Conservation (phyloP, 2,329 filamentous ascomycete species). For the Aspergillus sclerotialis region DNA sequence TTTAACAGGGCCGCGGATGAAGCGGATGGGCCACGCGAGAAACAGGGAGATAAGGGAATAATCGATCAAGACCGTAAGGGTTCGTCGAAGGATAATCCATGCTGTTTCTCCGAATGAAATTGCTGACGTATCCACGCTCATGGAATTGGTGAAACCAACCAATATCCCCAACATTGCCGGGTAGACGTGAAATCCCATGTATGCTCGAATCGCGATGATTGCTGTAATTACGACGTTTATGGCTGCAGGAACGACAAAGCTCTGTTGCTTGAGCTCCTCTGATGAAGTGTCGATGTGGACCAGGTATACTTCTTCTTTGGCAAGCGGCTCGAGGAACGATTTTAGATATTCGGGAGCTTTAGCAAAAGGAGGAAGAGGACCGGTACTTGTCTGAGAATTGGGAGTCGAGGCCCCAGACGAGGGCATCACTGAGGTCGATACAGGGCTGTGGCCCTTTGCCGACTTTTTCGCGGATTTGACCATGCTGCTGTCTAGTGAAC, state of each 20-base stretch:
- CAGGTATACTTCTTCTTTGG: constrained; percentile 69
- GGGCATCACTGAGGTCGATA: constrained; percentile 12
- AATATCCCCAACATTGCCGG: constrained; percentile 57
- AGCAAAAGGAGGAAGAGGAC: constrained; percentile 61
- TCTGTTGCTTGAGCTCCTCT: constrained; percentile 65
- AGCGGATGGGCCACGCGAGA: constrained; percentile 67
- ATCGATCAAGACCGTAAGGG: constrained; percentile 64
- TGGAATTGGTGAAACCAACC: constrained; percentile 60
- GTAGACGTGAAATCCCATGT: constrained; percentile 66
- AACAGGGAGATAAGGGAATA: constrained; percentile 62
- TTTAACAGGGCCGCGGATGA: constrained; percentile 58
- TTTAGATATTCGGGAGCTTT: constrained; percentile 55
- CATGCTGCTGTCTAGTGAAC: constrained; percentile 19
- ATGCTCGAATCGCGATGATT: constrained; percentile 62
- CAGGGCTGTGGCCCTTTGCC: constrained; percentile 21
- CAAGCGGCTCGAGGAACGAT: constrained; percentile 61
- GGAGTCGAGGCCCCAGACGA: constrained; percentile 27
- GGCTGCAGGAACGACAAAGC: constrained; percentile 70
- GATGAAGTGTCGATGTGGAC: constrained; percentile 72
- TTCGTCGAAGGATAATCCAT: constrained; percentile 53
- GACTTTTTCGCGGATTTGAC: constrained; percentile 27
- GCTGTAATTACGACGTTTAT: constrained; percentile 65
- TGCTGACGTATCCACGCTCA: constrained; percentile 54
- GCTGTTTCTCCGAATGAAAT: constrained; percentile 52
- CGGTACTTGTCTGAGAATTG: constrained; percentile 16